These are phyloP conservation scores for Diaporthe amygdali DNA, from an alignment of 2,329 filamentous ascomycete species.

Conservation along the genomic window DNA sequence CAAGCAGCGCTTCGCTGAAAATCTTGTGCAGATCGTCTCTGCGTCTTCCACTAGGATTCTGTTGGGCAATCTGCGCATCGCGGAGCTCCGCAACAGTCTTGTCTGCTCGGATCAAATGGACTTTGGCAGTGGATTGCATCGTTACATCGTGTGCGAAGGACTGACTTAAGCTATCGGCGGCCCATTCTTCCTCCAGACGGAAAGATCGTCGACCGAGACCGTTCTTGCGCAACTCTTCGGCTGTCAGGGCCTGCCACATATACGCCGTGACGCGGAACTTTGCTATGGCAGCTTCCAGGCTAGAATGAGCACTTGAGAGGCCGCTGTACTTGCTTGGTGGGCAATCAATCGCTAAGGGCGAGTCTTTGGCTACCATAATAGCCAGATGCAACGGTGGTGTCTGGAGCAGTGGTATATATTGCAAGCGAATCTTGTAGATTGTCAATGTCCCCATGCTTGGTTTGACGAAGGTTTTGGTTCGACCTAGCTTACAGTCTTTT, in stretches of 20 bases:
- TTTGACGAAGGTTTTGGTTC: background rate
- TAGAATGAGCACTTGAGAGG: constrained; percentile 54
- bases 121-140: constrained; percentile 54
- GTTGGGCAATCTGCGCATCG: constrained; percentile 68
- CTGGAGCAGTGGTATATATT: constrained; percentile 61
- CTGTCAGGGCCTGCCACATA: constrained; percentile 78
- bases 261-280: constrained; percentile 79
- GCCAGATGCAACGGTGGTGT: constrained; percentile 73
- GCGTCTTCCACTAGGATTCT: constrained; percentile 59
- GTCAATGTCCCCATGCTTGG: background rate
- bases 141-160: constrained; percentile 24
- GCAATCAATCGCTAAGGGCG: constrained; percentile 71
- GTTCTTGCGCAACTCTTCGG: constrained; percentile 74
- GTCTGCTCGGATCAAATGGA: constrained; percentile 70
- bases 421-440: constrained; percentile 16
- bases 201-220: constrained; percentile 74
- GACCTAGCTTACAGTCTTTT: background rate
- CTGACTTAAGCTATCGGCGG: constrained; percentile 66
- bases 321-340: constrained; percentile 63
- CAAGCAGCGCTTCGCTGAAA: constrained; percentile 44
- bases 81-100: constrained; percentile 71
- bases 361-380: constrained; percentile 73
- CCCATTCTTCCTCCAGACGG: constrained; percentile 77
- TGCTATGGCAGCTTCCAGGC: constrained; percentile 66
- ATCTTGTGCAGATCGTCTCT: constrained; percentile 58